phyloP scores from a whole-genome alignment of 108 stramenopile species.

The Discostella pseudostelligera region DNA sequence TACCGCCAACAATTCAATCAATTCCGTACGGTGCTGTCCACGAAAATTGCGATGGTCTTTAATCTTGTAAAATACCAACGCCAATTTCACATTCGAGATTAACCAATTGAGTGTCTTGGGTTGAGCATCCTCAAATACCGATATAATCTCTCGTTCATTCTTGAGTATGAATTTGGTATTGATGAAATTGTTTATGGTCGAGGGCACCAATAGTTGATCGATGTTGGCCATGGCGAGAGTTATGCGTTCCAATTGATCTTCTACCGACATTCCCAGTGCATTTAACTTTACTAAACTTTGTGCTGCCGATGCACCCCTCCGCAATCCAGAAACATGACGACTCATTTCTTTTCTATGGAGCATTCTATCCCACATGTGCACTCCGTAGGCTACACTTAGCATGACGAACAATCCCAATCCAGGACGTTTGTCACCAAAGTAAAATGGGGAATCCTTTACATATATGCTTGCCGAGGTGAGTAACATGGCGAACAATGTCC shows the following conservation, averaged over 20 bases:
- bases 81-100: conserved; percentile 86
- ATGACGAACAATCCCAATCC: conserved; percentile 67
- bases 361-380: conserved; percentile 86
- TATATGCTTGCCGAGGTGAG: conserved; percentile 81
- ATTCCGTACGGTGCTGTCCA: conserved; percentile 83
- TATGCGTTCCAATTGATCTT: conserved; percentile 67
- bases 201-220: conserved; percentile 86
- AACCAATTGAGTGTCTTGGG: conserved; percentile 92
- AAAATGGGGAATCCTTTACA: conserved; percentile 81
- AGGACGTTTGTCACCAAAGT: conserved; percentile 62
- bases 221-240: conserved; percentile 78
- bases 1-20: conserved; percentile 84
- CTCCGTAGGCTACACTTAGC: conserved; percentile 68
- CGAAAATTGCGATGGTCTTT: conserved; percentile 89
- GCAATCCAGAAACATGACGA: conserved; percentile 43
- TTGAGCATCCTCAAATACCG: conserved; percentile 89
- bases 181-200: conserved; percentile 91
- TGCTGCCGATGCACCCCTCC: conserved; percentile 52
- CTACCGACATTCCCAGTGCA: conserved; percentile 59
- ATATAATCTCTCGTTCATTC: conserved; percentile 92
- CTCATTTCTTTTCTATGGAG: conserved; percentile 74
- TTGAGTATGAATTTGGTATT: conserved; percentile 75
- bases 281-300: conserved; percentile 52
- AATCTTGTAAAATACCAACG: conserved; percentile 95
- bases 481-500: conserved; percentile 83